These are phyloP conservation scores for Oryza glumipatula DNA, from an alignment of 176 grass and related monocot genomes.

Conservation along the genomic window DNA sequence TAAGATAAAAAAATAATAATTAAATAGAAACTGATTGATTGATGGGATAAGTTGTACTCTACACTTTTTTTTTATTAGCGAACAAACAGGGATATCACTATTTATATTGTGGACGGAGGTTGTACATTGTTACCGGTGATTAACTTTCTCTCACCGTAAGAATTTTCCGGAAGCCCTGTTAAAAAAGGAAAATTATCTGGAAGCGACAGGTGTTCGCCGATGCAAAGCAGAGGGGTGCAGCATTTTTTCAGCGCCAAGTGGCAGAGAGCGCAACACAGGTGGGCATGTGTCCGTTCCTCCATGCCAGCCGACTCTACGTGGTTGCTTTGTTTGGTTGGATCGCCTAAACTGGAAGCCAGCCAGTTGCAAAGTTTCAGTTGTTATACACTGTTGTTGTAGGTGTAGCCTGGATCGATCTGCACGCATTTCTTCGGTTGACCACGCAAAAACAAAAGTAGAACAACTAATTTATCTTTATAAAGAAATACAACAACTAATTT, in stretches of 20 bases:
- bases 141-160: too few relatives aligned
- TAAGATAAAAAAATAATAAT: too few relatives aligned
- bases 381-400: background rate
- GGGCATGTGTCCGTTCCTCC: background rate
- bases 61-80: too few relatives aligned
- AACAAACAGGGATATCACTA: too few relatives aligned
- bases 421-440: background rate
- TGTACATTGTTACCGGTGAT: too few relatives aligned
- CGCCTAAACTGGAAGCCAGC: background rate
- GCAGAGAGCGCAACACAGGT: background rate
- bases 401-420: background rate
- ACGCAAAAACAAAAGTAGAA: background rate
- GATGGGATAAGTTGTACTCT: too few relatives aligned
- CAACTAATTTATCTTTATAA: background rate
- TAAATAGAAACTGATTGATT: too few relatives aligned
- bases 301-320: background rate
- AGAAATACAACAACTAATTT: background rate
- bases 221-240: background rate
- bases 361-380: background rate
- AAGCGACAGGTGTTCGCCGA: too few relatives aligned
- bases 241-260: background rate
- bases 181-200: too few relatives aligned
- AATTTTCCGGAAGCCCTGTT: too few relatives aligned
- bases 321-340: background rate
- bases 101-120: too few relatives aligned